phyloP scores from a whole-genome alignment of 2,329 filamentous ascomycete species.

The Cladosporium cucumerinum region DNA sequence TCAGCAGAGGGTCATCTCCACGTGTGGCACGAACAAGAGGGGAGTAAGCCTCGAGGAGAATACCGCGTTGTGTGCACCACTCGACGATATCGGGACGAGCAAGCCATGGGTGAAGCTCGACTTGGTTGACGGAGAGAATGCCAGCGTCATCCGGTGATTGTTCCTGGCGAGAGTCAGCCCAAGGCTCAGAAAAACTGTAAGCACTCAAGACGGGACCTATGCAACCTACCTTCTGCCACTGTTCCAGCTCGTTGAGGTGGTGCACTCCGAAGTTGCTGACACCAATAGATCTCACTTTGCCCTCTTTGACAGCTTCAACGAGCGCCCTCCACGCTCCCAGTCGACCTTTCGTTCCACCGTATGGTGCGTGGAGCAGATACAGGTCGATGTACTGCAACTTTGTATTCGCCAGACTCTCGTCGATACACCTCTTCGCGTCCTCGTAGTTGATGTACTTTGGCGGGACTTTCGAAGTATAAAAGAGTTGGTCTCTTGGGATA shows the following conservation, averaged over 20 bases:
- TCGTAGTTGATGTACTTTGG: conserved; percentile 57
- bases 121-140: conserved; percentile 78
- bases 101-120: conserved; percentile 88
- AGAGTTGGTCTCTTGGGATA: conserved; percentile 54
- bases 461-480: conserved; percentile 62
- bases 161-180: conserved; percentile 18
- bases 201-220: neutral
- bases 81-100: conserved; percentile 71
- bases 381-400: conserved; percentile 47
- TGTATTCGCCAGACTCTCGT: conserved; percentile 60
- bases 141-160: conserved; percentile 57
- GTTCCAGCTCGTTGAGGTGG: conserved; percentile 53
- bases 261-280: conserved; percentile 56
- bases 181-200: neutral
- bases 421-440: conserved; percentile 60
- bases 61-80: conserved; percentile 63
- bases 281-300: conserved; percentile 52
- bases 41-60: conserved; percentile 49
- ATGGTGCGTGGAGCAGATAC: conserved; percentile 53
- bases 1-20: conserved; percentile 53
- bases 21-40: conserved; percentile 45
- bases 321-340: conserved; percentile 54
- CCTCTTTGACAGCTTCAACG: conserved; percentile 50
- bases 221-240: conserved; percentile 45
- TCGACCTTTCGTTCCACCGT: conserved; percentile 49